Evolutionary conservation across 2,329 filamentous ascomycete species (phyloP).

Genomic region (Chaetomiaceae sp.): DNA sequence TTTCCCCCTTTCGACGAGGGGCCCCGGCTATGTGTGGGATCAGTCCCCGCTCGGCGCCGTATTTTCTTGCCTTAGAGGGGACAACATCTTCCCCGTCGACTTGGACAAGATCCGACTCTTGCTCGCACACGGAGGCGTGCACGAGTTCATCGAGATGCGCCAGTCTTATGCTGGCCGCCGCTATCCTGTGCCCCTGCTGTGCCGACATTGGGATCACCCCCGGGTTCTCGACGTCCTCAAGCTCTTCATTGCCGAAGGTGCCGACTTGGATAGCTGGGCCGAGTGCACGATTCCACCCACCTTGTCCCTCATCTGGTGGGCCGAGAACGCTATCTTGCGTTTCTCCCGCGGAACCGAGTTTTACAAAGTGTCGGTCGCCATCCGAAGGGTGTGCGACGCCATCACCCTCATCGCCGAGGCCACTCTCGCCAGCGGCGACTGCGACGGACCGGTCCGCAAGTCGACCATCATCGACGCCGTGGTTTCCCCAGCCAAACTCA

Average conservation of each 20-base stretch:
- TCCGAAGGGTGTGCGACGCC: background rate
- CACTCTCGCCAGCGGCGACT: background rate
- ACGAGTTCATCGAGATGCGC: background rate
- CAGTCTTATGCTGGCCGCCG: background rate
- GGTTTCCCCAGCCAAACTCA: background rate
- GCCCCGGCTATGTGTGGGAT: background rate
- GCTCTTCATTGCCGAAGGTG: constrained; percentile 2
- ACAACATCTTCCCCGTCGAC: background rate
- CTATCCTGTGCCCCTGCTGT: background rate
- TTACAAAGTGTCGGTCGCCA: background rate
- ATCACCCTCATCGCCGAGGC: constrained; percentile 15
- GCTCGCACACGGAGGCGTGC: constrained; percentile 3
- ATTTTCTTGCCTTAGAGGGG: background rate
- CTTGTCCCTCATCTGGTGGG: constrained; percentile 11
- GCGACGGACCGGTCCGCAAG: background rate
- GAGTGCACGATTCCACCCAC: background rate
- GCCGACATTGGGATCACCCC: background rate
- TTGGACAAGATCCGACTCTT: constrained; percentile 12
- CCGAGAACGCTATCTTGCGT: background rate
- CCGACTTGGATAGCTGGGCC: constrained; percentile 2
- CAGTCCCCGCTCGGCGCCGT: background rate
- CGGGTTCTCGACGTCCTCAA: background rate
- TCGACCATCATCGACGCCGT: constrained; percentile 12
- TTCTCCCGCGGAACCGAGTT: background rate
- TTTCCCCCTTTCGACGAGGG: background rate